Evolutionary conservation across 208 protist genomes (phyloP).

Genomic region (Acanthamoeba culbertsoni): DNA sequence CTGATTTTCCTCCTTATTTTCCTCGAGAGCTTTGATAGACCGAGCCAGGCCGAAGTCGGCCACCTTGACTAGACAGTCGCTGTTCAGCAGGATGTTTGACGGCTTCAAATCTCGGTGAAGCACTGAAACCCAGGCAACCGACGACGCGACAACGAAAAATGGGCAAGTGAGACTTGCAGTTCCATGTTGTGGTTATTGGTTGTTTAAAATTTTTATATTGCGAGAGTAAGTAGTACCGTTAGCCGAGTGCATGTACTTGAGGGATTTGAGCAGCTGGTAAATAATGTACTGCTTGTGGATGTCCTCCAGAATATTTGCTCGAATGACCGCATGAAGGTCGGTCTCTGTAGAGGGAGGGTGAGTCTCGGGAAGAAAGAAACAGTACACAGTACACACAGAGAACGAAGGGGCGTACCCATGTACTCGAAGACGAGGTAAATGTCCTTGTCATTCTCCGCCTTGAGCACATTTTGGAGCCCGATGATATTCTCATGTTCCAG

Average conservation of each 20-base stretch:
- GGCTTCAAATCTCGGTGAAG: constrained; percentile 57
- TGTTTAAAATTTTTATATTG: neutral
- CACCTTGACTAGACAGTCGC: constrained; percentile 84
- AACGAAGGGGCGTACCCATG: constrained; percentile 84
- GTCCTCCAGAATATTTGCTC: constrained; percentile 96
- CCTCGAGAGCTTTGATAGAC: constrained; percentile 89
- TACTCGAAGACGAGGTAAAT: constrained; percentile 98
- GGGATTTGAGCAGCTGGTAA: constrained; percentile 96
- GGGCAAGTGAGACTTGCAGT: neutral
- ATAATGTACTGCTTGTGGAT: constrained; percentile 97
- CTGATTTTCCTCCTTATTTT: constrained; percentile 81
- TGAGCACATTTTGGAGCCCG: constrained; percentile 94
- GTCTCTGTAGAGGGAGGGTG: constrained; percentile 74
- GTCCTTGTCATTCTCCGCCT: constrained; percentile 96
- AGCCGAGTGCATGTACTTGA: constrained; percentile 92
- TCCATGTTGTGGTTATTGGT: neutral
- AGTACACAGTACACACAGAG: neutral
- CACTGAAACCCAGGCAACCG: neutral
- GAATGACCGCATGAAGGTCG: constrained; percentile 93
- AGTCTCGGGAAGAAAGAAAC: neutral
- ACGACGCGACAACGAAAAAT: neutral
- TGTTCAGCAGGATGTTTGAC: constrained; percentile 57
- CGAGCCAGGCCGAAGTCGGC: constrained; percentile 98
- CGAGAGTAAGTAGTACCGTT: constrained; percentile 47
- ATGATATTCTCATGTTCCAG: constrained; percentile 97